Conservation (phyloP, 2,329 filamentous ascomycete genomes). For the Curvularia verruculosa region DNA sequence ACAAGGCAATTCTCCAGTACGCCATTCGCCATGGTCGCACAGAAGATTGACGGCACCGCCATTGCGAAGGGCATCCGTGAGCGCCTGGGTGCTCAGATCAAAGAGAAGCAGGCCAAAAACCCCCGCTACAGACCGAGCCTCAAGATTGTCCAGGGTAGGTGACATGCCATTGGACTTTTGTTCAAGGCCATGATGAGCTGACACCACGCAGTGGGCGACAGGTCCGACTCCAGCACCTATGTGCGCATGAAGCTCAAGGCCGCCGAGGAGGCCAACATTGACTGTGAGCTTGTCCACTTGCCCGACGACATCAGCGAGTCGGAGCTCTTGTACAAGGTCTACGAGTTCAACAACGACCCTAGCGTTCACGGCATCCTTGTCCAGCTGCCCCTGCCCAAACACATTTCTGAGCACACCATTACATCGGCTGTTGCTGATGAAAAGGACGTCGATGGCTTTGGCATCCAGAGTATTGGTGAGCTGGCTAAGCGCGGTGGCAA, state of each 20-base stretch:
- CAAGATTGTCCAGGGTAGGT: constrained; percentile 90
- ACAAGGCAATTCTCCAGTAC: constrained; percentile 57
- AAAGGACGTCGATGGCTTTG: constrained; percentile 98
- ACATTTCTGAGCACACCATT: constrained; percentile 87
- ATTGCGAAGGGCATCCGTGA: constrained; percentile 92
- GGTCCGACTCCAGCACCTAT: constrained; percentile 95
- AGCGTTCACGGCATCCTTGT: constrained; percentile 90
- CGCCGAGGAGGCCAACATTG: constrained; percentile 90
- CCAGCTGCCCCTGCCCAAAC: constrained; percentile 85
- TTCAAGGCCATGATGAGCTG: constrained; percentile 5
- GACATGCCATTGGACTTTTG: constrained; percentile 11
- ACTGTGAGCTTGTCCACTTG: constrained; percentile 84
- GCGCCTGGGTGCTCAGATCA: constrained; percentile 78
- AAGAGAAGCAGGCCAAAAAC: constrained; percentile 78
- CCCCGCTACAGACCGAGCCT: constrained; percentile 87
- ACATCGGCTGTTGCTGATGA: constrained; percentile 90
- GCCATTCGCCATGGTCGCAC: constrained; percentile 74
- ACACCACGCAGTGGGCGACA: constrained; percentile 73
- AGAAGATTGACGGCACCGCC: constrained; percentile 93
- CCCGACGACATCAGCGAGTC: constrained; percentile 80
- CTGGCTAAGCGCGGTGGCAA: constrained; percentile 91
- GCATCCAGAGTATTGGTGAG: constrained; percentile 92
- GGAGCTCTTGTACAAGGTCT: constrained; percentile 84
- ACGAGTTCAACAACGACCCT: constrained; percentile 83
- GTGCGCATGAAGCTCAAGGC: constrained; percentile 99